Base-by-base conservation (phyloP, 2,329 filamentous ascomycete genomes). In the Macrophomina pseudophaseolina region DNA sequence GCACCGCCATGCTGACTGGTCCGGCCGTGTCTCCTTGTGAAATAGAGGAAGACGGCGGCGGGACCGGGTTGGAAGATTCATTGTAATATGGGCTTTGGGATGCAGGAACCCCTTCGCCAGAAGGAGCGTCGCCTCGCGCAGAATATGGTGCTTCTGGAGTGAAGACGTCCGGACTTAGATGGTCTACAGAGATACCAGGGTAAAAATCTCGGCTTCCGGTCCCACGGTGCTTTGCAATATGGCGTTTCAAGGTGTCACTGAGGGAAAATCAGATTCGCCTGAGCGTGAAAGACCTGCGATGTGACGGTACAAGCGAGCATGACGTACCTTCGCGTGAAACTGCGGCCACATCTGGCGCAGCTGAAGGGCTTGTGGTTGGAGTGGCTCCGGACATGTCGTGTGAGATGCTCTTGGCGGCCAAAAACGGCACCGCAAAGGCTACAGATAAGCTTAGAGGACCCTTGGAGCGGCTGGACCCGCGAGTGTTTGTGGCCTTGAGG, bases 351-450 rank as follows among this genome's bases (percentile, higher is more conserved):
- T 16, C 30, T 28, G 4, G 51, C 35, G 12, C 51, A 53, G 30
- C 12, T 33, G 9, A 60, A 60, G 4, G 56, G 56, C 12, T 18
- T 44, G 12, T 60, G 28, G 28, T 60, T 48, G 6, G 56, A 32
- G 6, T 60, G 56, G 40, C 56, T 60, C 14, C 56, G 42, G 12
- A 60, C n/a, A 48, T 60, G 56, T 12, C 42, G 42, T 28, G 56
- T 60, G 4, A 60, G 32, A 14, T 60, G 40, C 42, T 60, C 56
- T 48, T 60, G 56, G 7, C 56, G 40, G 8, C 56, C 44, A 48
- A 60, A 48, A 12, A 14, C 44, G 1, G 40, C 28, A 16, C 56
- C 56, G 14, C 56, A 60, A 12, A 60, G 56, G 28, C 23, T 33
- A 28, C 56, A 60, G 23, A 18, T 33, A 44, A 60, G 56, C 38